Evolutionary conservation across 352 stramenopile species (phyloP), one percentile per base, ranked within the genome.

Genomic region (Globisporangium barbulae): DNA sequence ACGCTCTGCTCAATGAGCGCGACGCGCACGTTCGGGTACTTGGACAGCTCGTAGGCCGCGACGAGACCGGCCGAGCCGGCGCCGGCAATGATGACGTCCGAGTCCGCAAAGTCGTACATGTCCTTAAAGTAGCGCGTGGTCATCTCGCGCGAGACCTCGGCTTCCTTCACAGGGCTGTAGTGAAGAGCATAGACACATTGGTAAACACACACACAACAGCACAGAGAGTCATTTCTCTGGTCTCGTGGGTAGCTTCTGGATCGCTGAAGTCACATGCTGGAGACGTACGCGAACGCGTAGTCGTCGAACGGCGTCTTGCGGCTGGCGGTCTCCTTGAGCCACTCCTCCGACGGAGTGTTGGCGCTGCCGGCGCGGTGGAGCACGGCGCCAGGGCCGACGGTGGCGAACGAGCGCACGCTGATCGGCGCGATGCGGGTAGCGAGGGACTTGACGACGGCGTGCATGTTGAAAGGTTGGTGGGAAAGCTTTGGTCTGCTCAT

Each of bases 61-160:
- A 81, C 78, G 30, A 88, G 68, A 5, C 79, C 79, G 9, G 79
- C 79, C 49, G 76, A 86, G 6, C 79, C 79, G n/a, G 79, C 79
- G 47, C 79, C 79, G 22, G 76, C 76, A 48, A 88, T 88, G 75
- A 88, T 83, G 15, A 88, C 71, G 54, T 88, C 79, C 54, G 74
- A 82, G 68, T 88, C 79, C 49, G 79, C 79, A 70, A 81, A 86
- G 67, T 85, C 76, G 75, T 88, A 85, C 76, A 88, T 73, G 65
- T 88, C 79, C 76, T 88, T 88, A 72, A 88, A 84, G 71, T 88
- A 88, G 22, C 79, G 76, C 35, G 76, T 88, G 39, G 79, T 88
- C 79, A 88, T 88, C 67, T 85, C 79, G 58, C 79, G 79, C 61
- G 79, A 88, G 55, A 88, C 75, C 45, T 85, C 73, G 22, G 79